Percentiles rank a stretch among this genome's conserved stretches.
These are phyloP conservation scores for Penicillium sp. DNA, from an alignment of 2,329 filamentous ascomycete genomes.

Conservation along the genomic window DNA sequence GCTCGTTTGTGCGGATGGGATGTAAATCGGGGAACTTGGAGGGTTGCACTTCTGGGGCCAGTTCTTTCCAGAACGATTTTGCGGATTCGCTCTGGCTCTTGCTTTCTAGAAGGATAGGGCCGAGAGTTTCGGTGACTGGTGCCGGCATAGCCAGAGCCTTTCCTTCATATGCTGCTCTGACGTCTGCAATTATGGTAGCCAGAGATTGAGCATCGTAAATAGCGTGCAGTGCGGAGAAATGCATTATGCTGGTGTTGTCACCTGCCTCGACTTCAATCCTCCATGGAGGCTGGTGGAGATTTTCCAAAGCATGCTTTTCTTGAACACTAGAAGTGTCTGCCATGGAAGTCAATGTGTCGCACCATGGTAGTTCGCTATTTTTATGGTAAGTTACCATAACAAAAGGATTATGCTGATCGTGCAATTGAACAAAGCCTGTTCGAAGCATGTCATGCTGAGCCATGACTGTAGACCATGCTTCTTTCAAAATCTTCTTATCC, in stretches of 20 bases:
- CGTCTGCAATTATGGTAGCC: slow-evolving; percentile 60
- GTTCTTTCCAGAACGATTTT: slow-evolving; percentile 62
- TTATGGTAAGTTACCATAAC: slow-evolving; percentile 68
- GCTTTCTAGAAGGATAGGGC: slow-evolving; percentile 46
- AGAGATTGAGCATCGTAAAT: slow-evolving; percentile 83
- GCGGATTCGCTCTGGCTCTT: slow-evolving; percentile 29
- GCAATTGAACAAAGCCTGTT: slow-evolving; percentile 67
- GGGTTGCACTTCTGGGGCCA: slow-evolving; percentile 55
- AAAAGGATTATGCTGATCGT: slow-evolving; percentile 63
- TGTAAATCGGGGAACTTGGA: slow-evolving; percentile 77
- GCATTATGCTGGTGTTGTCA: slow-evolving; percentile 33
- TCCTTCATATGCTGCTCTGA: slow-evolving; percentile 48
- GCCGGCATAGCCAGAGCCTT: slow-evolving; percentile 21
- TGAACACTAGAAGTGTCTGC: slow-evolving; percentile 3
- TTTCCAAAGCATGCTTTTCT: slow-evolving; percentile 37
- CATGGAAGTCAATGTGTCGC: slow-evolving; percentile 11
- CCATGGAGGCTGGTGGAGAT: slow-evolving; percentile 64
- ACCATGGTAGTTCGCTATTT: slow-evolving; percentile 43
- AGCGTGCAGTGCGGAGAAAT: slow-evolving; percentile 70
- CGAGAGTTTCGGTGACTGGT: slow-evolving; percentile 47
- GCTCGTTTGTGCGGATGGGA: slow-evolving; percentile 51
- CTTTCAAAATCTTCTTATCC: slow-evolving; percentile 44
- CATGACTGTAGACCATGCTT: slow-evolving; percentile 61
- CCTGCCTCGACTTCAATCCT: slow-evolving; percentile 51
- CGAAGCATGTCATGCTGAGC: slow-evolving; percentile 69